Conservation (phyloP, 805 yeast genomes). For the Lipomyces yamanashiensis region DNA sequence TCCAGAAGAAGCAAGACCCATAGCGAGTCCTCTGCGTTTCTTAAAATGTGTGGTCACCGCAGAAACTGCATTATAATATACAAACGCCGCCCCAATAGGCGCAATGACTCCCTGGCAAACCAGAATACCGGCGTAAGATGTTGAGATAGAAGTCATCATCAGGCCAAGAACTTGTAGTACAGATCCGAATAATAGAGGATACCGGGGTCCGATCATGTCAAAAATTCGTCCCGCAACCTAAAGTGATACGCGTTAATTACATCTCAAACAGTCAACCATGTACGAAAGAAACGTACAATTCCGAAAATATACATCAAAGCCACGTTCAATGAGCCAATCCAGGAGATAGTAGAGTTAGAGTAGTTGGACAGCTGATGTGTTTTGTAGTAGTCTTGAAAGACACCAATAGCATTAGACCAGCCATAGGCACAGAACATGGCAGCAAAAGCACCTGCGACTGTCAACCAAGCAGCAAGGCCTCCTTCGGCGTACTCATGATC, state of each 20-base stretch:
- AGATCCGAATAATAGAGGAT: conserved; percentile 36
- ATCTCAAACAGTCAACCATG: neutral
- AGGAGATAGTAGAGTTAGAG: conserved; percentile 41
- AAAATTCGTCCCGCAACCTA: conserved; percentile 41
- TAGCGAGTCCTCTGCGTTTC: conserved; percentile 51
- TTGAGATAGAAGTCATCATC: conserved; percentile 47
- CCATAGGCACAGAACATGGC: conserved; percentile 24
- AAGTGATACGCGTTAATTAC: neutral
- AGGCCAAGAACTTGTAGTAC: conserved; percentile 39
- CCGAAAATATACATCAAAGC: conserved; percentile 38
- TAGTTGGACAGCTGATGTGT: conserved; percentile 30
- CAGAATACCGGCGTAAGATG: conserved; percentile 55
- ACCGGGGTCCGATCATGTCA: conserved; percentile 38
- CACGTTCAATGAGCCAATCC: conserved; percentile 44
- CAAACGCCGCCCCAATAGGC: conserved; percentile 21
- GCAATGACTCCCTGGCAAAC: conserved; percentile 50
- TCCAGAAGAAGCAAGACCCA: conserved; percentile 55
- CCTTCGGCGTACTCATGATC: conserved; percentile 14
- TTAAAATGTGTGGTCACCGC: conserved; percentile 54
- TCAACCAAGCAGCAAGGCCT: conserved; percentile 18
- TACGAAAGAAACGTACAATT: conserved; percentile 11
- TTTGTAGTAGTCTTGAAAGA: conserved; percentile 41
- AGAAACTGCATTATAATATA: conserved; percentile 42
- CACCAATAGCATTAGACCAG: conserved; percentile 23
- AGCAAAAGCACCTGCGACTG: conserved; percentile 14